A percentile compares a stretch with the other conserved stretches of the same genome.
Conservation (phyloP, 2,329 filamentous ascomycete species). For the Aspergillus aculeatinus region DNA sequence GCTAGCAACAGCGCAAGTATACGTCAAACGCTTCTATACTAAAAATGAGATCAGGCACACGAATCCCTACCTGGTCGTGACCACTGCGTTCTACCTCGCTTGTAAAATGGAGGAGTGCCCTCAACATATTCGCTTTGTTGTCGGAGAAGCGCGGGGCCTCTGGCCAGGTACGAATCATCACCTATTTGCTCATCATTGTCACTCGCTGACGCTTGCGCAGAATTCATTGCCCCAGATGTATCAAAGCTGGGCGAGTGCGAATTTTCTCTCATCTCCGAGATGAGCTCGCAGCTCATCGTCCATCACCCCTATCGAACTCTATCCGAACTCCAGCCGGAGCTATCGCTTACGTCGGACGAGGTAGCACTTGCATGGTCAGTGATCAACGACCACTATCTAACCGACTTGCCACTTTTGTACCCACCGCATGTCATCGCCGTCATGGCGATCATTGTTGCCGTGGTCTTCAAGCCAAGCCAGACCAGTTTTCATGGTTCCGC, state of each 20-base stretch:
- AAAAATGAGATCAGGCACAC: constrained; percentile 88
- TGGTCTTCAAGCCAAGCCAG: constrained; percentile 73
- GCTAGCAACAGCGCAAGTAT: constrained; percentile 89
- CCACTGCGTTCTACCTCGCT: constrained; percentile 91
- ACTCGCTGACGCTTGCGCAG: constrained; percentile 38
- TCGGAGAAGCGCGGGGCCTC: constrained; percentile 78
- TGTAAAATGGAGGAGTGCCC: constrained; percentile 98
- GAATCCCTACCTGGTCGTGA: constrained; percentile 87
- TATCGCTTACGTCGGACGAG: constrained; percentile 76
- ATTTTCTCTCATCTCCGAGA: constrained; percentile 86
- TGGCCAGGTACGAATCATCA: constrained; percentile 63
- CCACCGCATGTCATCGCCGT: constrained; percentile 87
- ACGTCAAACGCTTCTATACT: constrained; percentile 89
- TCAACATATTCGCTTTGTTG: constrained; percentile 89
- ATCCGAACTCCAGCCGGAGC: constrained; percentile 65
- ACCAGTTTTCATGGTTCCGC: constrained; percentile 32
- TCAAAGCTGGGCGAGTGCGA: constrained; percentile 90
- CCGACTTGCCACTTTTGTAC: constrained; percentile 81
- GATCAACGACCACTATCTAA: constrained; percentile 90
- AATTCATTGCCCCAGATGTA: constrained; percentile 72
- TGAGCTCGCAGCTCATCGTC: constrained; percentile 84
- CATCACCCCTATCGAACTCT: constrained; percentile 89
- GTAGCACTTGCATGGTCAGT: constrained; percentile 74
- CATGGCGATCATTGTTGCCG: constrained; percentile 76
- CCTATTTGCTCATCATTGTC: neutral